These are phyloP conservation scores for Globisporangium lucens DNA, from an alignment of 352 stramenopile genomes.

Conservation along the genomic window DNA sequence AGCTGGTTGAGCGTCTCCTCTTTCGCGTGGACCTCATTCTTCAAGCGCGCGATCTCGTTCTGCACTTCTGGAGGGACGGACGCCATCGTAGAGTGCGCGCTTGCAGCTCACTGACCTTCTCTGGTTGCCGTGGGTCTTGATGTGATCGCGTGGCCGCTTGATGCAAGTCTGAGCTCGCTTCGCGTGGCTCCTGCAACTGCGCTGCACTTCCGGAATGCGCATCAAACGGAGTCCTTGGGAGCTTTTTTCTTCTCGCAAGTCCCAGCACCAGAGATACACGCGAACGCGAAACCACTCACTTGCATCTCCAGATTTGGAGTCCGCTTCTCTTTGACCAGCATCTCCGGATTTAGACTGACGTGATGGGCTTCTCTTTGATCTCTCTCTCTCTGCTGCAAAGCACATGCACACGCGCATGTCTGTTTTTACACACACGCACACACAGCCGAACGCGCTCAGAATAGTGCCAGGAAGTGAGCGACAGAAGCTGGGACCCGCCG, in stretches of 20 bases:
- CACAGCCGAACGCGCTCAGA: too few species aligned
- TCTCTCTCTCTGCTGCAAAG: neutral
- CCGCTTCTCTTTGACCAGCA: neutral
- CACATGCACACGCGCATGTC: too few species aligned
- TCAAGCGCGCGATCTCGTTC: slow-evolving; percentile 53
- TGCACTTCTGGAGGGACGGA: slow-evolving; percentile 26
- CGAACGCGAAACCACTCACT: slow-evolving; percentile 8
- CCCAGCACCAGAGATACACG: slow-evolving; percentile 3
- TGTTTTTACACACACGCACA: too few species aligned
- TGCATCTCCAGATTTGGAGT: neutral
- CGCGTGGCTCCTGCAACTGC: neutral
- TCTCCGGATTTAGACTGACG: neutral
- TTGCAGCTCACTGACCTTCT: neutral
- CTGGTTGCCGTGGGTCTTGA: neutral
- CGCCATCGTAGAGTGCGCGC: neutral
- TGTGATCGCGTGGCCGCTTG: neutral
- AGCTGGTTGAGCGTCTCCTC: slow-evolving; percentile 78
- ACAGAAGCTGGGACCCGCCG: too few species aligned
- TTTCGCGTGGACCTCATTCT: slow-evolving; percentile 59
- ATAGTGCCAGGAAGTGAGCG: too few species aligned
- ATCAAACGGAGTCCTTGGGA: neutral
- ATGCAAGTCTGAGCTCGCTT: neutral
- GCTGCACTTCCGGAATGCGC: slow-evolving; percentile 9
- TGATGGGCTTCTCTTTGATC: neutral
- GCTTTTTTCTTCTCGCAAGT: too few species aligned